These are phyloP conservation scores for Lanmaoa rubissima DNA, from an alignment of 768 basidiomycete species.

Conservation along the genomic window DNA sequence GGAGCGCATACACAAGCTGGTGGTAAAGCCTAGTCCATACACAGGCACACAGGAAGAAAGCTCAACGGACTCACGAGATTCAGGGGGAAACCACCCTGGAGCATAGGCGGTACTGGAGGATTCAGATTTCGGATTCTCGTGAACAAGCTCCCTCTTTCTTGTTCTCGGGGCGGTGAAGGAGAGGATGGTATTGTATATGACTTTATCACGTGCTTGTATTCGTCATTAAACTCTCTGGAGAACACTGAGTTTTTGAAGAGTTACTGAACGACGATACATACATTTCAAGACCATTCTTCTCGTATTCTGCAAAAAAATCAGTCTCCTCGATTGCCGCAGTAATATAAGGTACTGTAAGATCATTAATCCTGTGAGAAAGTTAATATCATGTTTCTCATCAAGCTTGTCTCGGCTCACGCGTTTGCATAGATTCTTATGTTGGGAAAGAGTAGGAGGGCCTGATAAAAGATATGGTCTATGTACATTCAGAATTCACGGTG, in stretches of 20 bases:
- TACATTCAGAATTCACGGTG: neutral
- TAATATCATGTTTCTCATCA: neutral
- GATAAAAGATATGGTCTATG: slow-evolving; percentile 71
- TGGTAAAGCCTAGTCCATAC: slow-evolving; percentile 1
- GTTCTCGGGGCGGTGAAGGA: slow-evolving; percentile 45
- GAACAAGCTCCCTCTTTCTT: slow-evolving; percentile 42
- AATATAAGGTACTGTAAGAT: slow-evolving; percentile 78
- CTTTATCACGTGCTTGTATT: slow-evolving; percentile 57
- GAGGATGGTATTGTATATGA: slow-evolving; percentile 45
- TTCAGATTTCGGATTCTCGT: slow-evolving; percentile 36
- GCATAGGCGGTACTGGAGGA: slow-evolving; percentile 55
- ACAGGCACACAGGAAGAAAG: neutral
- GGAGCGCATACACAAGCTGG: slow-evolving; percentile 50
- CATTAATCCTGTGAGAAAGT: slow-evolving; percentile 51
- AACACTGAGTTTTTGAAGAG: slow-evolving; percentile 4
- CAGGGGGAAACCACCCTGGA: slow-evolving; percentile 62
- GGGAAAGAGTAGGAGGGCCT: slow-evolving; percentile 64
- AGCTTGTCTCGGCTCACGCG: slow-evolving; percentile 43
- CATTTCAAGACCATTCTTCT: slow-evolving; percentile 61
- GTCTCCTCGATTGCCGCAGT: slow-evolving; percentile 69
- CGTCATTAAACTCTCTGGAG: slow-evolving; percentile 51
- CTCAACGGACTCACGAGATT: slow-evolving; percentile 55
- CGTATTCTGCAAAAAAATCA: slow-evolving; percentile 62
- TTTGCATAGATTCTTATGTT: slow-evolving; percentile 80
- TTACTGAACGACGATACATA: slow-evolving; percentile 31